A percentile compares a stretch with the other conserved stretches of the same genome.
These are phyloP conservation scores for Saccharomyces pastorianus DNA, from an alignment of 1,139 yeast species.

Conservation along the genomic window DNA sequence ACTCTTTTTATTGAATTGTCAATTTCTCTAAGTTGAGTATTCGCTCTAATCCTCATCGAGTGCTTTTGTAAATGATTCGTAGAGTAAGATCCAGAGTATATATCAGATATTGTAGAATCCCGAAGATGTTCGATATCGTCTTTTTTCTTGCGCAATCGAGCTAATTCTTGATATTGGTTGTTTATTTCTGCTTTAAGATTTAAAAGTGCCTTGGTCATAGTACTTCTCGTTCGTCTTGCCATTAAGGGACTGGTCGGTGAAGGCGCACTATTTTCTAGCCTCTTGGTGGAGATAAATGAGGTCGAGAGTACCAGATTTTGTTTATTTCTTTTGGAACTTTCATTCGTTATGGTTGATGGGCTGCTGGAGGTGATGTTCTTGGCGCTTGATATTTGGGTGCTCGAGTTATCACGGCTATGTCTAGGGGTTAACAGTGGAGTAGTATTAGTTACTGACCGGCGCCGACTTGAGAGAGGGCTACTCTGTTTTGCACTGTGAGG, in stretches of 20 bases:
- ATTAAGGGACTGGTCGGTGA: slow-evolving; percentile 27
- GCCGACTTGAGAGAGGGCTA: neutral
- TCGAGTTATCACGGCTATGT: neutral
- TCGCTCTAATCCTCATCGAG: slow-evolving; percentile 29
- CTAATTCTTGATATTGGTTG: slow-evolving; percentile 21
- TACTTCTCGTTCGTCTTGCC: slow-evolving; percentile 19
- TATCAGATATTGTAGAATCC: slow-evolving; percentile 25
- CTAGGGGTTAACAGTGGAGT: neutral
- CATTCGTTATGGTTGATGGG: neutral
- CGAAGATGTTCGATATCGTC: slow-evolving; percentile 23
- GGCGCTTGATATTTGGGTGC: slow-evolving; percentile 3
- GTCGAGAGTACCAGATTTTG: slow-evolving; percentile 29
- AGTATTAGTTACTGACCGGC: neutral
- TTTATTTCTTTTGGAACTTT: slow-evolving; percentile 14
- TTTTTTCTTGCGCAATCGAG: slow-evolving; percentile 19
- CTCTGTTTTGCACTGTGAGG: neutral
- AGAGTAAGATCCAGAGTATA: slow-evolving; percentile 30
- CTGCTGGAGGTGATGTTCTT: slow-evolving; percentile 3
- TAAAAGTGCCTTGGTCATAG: slow-evolving; percentile 18
- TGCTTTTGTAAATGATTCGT: slow-evolving; percentile 31
- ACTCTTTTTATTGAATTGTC: slow-evolving; percentile 24
- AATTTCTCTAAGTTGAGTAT: slow-evolving; percentile 28
- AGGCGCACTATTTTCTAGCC: slow-evolving; percentile 17
- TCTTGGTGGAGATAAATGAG: slow-evolving; percentile 28
- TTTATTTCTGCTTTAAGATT: slow-evolving; percentile 19